Conservation (phyloP, 352 stramenopile genomes). For the Phytophthora pini region DNA sequence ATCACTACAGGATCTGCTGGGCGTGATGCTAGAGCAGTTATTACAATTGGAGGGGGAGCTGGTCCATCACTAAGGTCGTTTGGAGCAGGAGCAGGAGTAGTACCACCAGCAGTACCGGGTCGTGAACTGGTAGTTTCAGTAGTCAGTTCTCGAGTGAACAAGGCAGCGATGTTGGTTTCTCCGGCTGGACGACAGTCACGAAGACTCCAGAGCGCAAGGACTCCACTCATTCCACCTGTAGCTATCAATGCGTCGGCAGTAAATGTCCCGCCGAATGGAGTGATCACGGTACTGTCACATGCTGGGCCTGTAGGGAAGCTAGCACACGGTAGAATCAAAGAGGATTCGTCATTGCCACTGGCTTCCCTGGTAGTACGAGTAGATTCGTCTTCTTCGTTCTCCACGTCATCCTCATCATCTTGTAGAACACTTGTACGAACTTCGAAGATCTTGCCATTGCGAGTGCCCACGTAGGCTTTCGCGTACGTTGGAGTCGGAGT, state of each 20-base stretch:
- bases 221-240: conserved; percentile 54
- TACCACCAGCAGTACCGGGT: conserved; percentile 20
- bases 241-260: conserved; percentile 55
- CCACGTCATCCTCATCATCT: conserved; percentile 65
- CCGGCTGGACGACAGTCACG: conserved; percentile 47
- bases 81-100: neutral
- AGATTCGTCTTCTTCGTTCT: conserved; percentile 66
- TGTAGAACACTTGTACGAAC: conserved; percentile 56
- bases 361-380: neutral
- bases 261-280: conserved; percentile 58
- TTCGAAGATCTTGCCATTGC: conserved; percentile 65
- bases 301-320: conserved; percentile 59
- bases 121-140: conserved; percentile 12
- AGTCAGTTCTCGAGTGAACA: conserved; percentile 47
- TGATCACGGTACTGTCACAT: conserved; percentile 56
- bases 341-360: conserved; percentile 18
- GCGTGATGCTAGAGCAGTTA: conserved; percentile 56
- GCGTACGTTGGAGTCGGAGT: conserved; percentile 56
- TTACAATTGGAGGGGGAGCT: conserved; percentile 30
- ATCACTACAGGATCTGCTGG: conserved; percentile 65
- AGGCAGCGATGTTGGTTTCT: conserved; percentile 41
- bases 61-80: neutral
- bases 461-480: conserved; percentile 68
- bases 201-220: conserved; percentile 62
- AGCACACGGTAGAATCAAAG: conserved; percentile 52